Base-by-base conservation (phyloP, 2,329 filamentous ascomycete genomes). In the Aspergillus carbonarius region DNA sequence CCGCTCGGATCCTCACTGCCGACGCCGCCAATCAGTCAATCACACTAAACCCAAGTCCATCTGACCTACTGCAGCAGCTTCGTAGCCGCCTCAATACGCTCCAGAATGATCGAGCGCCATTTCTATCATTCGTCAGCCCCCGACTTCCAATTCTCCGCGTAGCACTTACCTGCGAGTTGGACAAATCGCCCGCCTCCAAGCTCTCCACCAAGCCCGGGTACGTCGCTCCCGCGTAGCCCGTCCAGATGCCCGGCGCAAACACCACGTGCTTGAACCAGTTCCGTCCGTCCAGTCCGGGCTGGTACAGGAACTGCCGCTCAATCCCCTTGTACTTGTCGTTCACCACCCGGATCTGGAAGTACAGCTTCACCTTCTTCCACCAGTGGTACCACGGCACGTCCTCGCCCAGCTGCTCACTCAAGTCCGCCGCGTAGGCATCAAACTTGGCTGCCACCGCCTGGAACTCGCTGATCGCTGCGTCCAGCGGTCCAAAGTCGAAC, bases 181-280 rank as follows among this genome's bases (percentile, higher is more conserved):
- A 68, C 58, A 73, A 53, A 70, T 84, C 77, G 1, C 73, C 72
- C 46, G 78, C 81, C 27, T 87, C 83, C 48, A 88, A 76, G 53
- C 81, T 83, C 71, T 88, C 86, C 5, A 87, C 82, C n/a, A 88
- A 73, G 1, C 85, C 85, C 1, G 86, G 86, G 66, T 85, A 88
- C 8, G 85, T 87, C 4, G 83, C 86, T 3, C 92, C 93, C 0
- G 92, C 81, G 74, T 97, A 97, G 0, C 93, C 93, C 0, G 92
- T 96, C 92, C 92, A 96, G 49, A 93, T 74, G 0, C 93, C 93
- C 0, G 93, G 93, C 1, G 93, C 93, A 75, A 96, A 97, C 1
- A 97, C 89, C 2, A 96, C 89, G 69, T 97, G 93, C 79, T 97
- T 97, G 79, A 93, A 98, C 92, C 92, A 97, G 23, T 80, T 79